These are phyloP conservation scores for Tetrahymena thermophila DNA, from an alignment of 73 alveolate species.

Conservation along the genomic window DNA sequence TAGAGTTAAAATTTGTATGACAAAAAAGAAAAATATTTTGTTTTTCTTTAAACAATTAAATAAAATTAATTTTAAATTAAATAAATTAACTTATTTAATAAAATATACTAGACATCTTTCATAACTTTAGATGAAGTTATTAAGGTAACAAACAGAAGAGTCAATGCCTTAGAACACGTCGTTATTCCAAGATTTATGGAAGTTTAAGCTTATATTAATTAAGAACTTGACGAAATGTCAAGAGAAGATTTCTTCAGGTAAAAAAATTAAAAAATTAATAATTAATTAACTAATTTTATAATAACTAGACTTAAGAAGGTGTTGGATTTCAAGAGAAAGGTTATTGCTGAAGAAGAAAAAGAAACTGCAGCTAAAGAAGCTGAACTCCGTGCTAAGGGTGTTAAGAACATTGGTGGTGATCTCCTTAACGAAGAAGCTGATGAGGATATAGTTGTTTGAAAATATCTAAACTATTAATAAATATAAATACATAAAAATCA, in stretches of 20 bases:
- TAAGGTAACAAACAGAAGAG: conserved; percentile 94
- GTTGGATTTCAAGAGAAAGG: conserved; percentile 81
- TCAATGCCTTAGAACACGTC: conserved; percentile 94
- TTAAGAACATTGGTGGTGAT: not conserved
- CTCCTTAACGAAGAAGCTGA: not conserved
- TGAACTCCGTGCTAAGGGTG: conserved; percentile 3
- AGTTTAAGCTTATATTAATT: conserved; percentile 78
- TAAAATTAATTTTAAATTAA: too few species aligned
- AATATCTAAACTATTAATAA: not conserved
- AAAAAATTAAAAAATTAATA: not conserved
- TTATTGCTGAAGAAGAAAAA: conserved; percentile 19
- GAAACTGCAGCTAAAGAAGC: conserved; percentile 14
- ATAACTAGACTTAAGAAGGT: conserved; percentile 79
- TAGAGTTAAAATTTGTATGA: not conserved
- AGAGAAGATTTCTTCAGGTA: conserved; percentile 96
- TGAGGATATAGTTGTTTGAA: not conserved
- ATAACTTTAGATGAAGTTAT: conserved; percentile 91
- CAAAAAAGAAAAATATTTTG: not conserved
- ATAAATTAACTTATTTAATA: not conserved
- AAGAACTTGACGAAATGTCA: conserved; percentile 93
- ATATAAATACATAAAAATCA: not conserved
- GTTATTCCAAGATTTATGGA: conserved; percentile 87
- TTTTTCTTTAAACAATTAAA: too few species aligned
- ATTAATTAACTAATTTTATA: not conserved
- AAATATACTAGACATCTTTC: conserved; percentile 61